phyloP scores from a whole-genome alignment of 1,139 yeast genomes.

The Tardiomyces digboiensis region DNA sequence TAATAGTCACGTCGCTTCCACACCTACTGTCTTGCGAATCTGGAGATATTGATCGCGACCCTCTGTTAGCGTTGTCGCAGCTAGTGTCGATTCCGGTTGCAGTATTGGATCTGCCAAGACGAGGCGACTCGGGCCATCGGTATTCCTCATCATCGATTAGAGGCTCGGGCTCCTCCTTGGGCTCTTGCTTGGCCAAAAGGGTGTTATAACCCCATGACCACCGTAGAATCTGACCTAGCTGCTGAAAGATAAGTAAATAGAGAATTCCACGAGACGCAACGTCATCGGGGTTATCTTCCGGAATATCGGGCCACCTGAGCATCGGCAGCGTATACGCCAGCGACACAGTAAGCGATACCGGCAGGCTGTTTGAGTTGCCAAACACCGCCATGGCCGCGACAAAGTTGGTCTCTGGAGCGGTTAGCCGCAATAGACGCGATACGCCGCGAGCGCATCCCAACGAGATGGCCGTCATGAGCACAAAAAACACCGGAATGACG shows the following conservation, averaged over 20 bases:
- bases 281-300: slow-evolving; percentile 54
- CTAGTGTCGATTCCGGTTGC: too few species aligned
- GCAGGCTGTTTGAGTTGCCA: slow-evolving; percentile 59
- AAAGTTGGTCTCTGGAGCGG: slow-evolving; percentile 60
- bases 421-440: slow-evolving; percentile 39
- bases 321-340: slow-evolving; percentile 66
- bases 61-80: too few species aligned
- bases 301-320: slow-evolving; percentile 64
- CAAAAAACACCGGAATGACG: slow-evolving; percentile 65
- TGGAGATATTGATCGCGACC: too few species aligned
- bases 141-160: slow-evolving; percentile 1
- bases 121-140: neutral
- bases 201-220: slow-evolving; percentile 94
- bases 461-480: slow-evolving; percentile 54
- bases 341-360: slow-evolving; percentile 63
- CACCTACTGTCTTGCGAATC: too few species aligned
- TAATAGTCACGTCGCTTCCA: neutral
- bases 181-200: slow-evolving; percentile 44
- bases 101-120: too few species aligned
- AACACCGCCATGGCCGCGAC: slow-evolving; percentile 88
- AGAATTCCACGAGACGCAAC: slow-evolving; percentile 76
- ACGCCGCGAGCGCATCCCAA: slow-evolving; percentile 43
- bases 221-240: slow-evolving; percentile 71
- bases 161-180: slow-evolving; percentile 6
- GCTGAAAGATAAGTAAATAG: slow-evolving; percentile 72